Evolutionary conservation across 2,329 filamentous ascomycete species (phyloP), one percentile per base, ranked within the genome.

Genomic region (Colletotrichum viniferum): DNA sequence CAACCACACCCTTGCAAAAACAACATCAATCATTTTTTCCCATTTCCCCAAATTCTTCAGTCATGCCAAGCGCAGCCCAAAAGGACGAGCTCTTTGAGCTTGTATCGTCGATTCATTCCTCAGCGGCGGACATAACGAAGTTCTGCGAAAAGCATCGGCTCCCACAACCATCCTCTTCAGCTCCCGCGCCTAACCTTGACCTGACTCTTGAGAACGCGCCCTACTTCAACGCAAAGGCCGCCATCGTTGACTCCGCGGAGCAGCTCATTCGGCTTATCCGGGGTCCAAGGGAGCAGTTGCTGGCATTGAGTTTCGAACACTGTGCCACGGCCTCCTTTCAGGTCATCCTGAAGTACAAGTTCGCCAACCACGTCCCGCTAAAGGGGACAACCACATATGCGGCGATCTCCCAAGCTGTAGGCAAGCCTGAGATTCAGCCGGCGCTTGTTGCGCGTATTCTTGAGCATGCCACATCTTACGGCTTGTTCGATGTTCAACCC

Each of bases 261-360:
- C 61, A 30, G 16, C 34, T 71, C 6, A 56, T 71, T 5, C 61
- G 43, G 4, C 43, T 71, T 4, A 28, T 56, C 9, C 61, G 61
- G 5, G 69, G 69, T 7, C 61, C 69, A 0, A 24, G 69, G 16
- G 69, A 71, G 18, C 16, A 48, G 4, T 38, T 66, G 12, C 12
- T 71, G 16, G 34, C 69, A 12, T 48, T 71, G n/a, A 71, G 69
- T 30, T 66, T 66, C n/a, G 69, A 66, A 16, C 69, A 71, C 48
- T 66, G 60, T 24, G 61, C 60, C 12, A 58, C 69, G 14, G 60
- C 69, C 13, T 71, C 61, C 18, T 24, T 71, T 10, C 69, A 71
- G 30, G 16, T 71, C 8, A 32, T 36, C 6, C 21, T 71, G 8
- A 66, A 66, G 43, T 71, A 66, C 69, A 71, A 71, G 48, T 8